phyloP scores from a whole-genome alignment of 768 basidiomycete species.

The Mrakia hoshinonis region DNA sequence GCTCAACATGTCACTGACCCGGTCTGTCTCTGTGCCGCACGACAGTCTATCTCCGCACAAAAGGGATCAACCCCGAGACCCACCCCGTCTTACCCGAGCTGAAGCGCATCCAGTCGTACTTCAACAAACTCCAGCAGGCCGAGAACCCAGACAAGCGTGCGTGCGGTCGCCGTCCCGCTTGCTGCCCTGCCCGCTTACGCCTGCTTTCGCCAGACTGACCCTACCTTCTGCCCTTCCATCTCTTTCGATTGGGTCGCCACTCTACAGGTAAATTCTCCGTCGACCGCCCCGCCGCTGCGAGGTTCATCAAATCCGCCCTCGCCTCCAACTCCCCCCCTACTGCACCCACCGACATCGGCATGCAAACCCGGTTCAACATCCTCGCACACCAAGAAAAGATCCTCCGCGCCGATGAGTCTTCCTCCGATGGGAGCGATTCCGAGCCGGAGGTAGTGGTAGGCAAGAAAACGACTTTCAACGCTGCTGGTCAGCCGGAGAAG shows the following conservation, averaged over 20 bases:
- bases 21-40: neutral
- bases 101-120: constrained; percentile 39
- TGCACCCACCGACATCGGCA: constrained; percentile 21
- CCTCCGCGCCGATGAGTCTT: neutral
- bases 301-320: constrained; percentile 27
- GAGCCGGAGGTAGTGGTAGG: neutral
- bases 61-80: constrained; percentile 37
- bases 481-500: neutral
- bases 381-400: constrained; percentile 22
- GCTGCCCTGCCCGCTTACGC: neutral
- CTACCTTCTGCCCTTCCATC: neutral
- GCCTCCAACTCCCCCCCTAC: neutral
- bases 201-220: neutral
- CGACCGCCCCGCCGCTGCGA: constrained; percentile 22
- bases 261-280: constrained; percentile 20
- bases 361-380: constrained; percentile 29
- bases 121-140: constrained; percentile 36
- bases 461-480: constrained; percentile 3
- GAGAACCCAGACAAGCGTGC: constrained; percentile 37
- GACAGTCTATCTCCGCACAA: constrained; percentile 38
- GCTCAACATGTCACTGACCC: neutral
- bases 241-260: neutral
- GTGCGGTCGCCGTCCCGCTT: constrained; percentile 6
- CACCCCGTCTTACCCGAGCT: constrained; percentile 40
- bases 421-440: constrained; percentile 6